Base-by-base conservation (phyloP, 1,284 basidiomycete genomes). In the Gastroboletus turbinatus region DNA sequence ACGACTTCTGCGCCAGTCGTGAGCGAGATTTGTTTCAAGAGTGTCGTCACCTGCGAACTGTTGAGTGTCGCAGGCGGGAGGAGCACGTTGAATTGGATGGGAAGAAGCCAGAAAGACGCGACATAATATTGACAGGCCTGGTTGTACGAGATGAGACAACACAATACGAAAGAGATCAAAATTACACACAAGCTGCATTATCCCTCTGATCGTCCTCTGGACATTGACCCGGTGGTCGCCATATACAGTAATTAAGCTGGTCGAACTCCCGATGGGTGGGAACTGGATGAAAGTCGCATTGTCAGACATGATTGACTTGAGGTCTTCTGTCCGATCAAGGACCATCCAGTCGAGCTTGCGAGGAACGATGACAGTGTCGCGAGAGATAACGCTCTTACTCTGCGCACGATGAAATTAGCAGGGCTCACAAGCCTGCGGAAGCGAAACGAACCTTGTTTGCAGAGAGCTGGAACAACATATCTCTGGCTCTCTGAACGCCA, bases 301-400 rank as follows among this genome's bases (percentile, higher is more conserved):
- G 78, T 98, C 96, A 66, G 87, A 87, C 95, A 98, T 98, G 70
- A 96, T 85, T 23, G 85, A 81, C 72, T 89, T 92, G 63, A 98
- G 78, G 63, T 97, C 94, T 56, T 98, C 96, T 32, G 92, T 81
- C 42, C 91, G 87, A 73, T 99, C 94, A 19, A 90, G 90, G 55
- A 98, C 86, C 83, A 99, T 90, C 96, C 96, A 98, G 70, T 99
- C 96, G 62, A 99, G 80, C 74, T 99, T 99, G 61, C 96, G 89
- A 38, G 97, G 96, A 30, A 98, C 81, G 59, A 98, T 90, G 13
- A 94, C 92, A 5, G 94, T 94, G 69, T 98, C 95, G 60, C 95
- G 82, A 19, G 95, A 96, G 57, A 98, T 90, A 61, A 97, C 85
- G 50, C 85, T 83, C 72, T 97, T 96, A 71, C 88, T 90, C 95